These are phyloP conservation scores for Globisporangium orthogonon DNA, from an alignment of 352 stramenopile species.

Conservation along the genomic window DNA sequence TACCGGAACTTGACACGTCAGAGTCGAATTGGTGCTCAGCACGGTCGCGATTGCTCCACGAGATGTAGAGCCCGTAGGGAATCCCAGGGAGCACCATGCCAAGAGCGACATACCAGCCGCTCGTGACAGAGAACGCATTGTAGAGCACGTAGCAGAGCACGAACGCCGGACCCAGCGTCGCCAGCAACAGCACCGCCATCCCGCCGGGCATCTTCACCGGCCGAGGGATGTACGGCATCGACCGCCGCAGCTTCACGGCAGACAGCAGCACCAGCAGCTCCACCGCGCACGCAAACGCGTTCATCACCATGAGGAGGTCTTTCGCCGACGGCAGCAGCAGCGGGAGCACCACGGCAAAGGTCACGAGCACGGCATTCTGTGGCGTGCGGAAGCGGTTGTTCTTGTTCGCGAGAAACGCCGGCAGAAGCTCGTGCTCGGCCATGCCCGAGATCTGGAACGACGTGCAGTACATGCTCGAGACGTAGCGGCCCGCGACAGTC, in stretches of 20 bases:
- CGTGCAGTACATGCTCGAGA: constrained; percentile 78
- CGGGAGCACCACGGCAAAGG: constrained; percentile 5
- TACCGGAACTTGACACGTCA: neutral
- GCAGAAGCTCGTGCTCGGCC: constrained; percentile 56
- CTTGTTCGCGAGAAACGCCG: constrained; percentile 54
- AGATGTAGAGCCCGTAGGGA: constrained; percentile 1
- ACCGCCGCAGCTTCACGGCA: constrained; percentile 71
- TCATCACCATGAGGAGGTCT: constrained; percentile 49
- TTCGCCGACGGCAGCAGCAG: constrained; percentile 22
- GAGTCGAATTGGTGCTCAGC: neutral
- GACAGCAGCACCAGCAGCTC: constrained; percentile 74
- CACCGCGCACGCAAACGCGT: constrained; percentile 63
- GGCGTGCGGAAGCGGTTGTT: constrained; percentile 12
- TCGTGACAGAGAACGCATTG: constrained; percentile 1
- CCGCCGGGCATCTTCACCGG: constrained; percentile 19
- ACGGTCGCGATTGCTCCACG: neutral
- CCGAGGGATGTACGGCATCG: constrained; percentile 30
- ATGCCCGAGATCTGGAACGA: constrained; percentile 63
- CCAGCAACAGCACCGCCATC: constrained; percentile 5
- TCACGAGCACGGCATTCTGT: constrained; percentile 9
- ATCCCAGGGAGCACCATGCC: neutral
- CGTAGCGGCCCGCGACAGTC: constrained; percentile 73
- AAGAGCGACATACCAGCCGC: neutral
- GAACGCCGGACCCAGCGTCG: constrained; percentile 3
- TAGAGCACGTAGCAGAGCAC: constrained; percentile 7